Evolutionary conservation across 1,284 basidiomycete genomes (phyloP).

Genomic region (Apiotrichum porosum): DNA sequence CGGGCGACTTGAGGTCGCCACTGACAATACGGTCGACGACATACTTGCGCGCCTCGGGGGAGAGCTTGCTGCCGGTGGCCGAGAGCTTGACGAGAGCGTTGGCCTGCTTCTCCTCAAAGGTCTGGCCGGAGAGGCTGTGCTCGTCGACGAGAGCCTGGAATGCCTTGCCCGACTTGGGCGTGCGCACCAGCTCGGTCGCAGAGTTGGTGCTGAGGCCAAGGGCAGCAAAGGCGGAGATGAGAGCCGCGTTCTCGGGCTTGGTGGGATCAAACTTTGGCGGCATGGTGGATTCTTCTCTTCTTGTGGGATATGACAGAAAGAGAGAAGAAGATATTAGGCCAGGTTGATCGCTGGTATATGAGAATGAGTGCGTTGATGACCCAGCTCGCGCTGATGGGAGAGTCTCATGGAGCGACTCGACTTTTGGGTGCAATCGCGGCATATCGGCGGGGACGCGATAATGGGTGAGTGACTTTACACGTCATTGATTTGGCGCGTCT

Average conservation of each 20-base stretch:
- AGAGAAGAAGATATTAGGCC: neutral
- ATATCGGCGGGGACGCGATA: too few relatives aligned
- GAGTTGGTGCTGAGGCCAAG: constrained; percentile 74
- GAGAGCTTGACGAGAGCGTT: constrained; percentile 67
- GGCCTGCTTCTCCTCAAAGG: constrained; percentile 74
- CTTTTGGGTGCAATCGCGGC: too few relatives aligned
- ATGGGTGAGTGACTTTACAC: too few relatives aligned
- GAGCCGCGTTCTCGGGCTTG: constrained; percentile 50
- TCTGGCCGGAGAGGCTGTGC: constrained; percentile 53
- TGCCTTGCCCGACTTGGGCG: constrained; percentile 64
- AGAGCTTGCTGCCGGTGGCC: constrained; percentile 60
- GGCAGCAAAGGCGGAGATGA: constrained; percentile 67
- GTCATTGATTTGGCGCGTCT: too few relatives aligned
- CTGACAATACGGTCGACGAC: constrained; percentile 65
- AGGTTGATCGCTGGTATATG: too few relatives aligned
- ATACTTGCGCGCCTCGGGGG: constrained; percentile 61
- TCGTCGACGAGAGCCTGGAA: constrained; percentile 67
- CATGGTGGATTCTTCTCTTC: constrained; percentile 33
- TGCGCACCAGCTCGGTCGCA: constrained; percentile 77
- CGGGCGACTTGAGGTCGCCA: constrained; percentile 69
- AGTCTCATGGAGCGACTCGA: neutral
- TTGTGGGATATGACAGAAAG: too few relatives aligned
- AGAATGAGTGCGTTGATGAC: too few relatives aligned
- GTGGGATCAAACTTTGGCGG: constrained; percentile 54
- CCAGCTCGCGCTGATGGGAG: too few relatives aligned